A percentile compares a stretch with the other conserved stretches of the same genome.
phyloP scores from a whole-genome alignment of 441 rosid species.

The Erodium moschatum region DNA sequence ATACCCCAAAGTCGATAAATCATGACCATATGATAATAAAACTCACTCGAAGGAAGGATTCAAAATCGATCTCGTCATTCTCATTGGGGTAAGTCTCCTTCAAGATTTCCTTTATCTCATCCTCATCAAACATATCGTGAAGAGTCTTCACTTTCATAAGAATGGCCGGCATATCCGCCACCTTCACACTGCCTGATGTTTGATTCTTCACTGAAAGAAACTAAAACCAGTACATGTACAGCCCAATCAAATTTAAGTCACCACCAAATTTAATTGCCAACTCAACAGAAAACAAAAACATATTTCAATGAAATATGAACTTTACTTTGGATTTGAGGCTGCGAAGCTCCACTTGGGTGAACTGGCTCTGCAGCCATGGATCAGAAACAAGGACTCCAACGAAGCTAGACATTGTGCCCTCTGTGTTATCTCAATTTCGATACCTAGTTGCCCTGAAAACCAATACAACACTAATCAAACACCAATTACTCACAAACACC shows the following conservation, averaged over 20 bases:
- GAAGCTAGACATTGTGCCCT: conserved; percentile 62
- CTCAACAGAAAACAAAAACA: too few relatives aligned
- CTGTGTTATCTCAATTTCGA: background rate
- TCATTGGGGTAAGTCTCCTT: conserved; percentile 34
- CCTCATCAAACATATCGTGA: conserved; percentile 44
- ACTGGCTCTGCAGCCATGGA: conserved; percentile 96
- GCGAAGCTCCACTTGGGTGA: conserved; percentile 95
- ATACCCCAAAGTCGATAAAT: background rate
- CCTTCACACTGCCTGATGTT: conserved; percentile 39
- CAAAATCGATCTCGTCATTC: conserved; percentile 50
- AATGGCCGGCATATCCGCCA: conserved; percentile 59
- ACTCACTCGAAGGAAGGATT: conserved; percentile 65
- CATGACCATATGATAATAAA: background rate
- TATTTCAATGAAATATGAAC: too few relatives aligned
- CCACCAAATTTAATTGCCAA: background rate
- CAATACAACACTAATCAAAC: background rate
- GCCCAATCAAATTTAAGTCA: background rate
- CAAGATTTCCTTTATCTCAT: conserved; percentile 55
- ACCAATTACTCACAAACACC: background rate
- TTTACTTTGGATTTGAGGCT: conserved; percentile 60
- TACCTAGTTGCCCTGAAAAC: background rate
- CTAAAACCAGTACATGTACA: conserved; percentile 26
- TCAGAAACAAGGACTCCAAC: conserved; percentile 90
- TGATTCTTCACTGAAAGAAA: conserved; percentile 50
- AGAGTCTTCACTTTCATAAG: conserved; percentile 65